These are phyloP conservation scores for Trypanosoma platydactyli DNA, from an alignment of 208 protist genomes.

Conservation along the genomic window DNA sequence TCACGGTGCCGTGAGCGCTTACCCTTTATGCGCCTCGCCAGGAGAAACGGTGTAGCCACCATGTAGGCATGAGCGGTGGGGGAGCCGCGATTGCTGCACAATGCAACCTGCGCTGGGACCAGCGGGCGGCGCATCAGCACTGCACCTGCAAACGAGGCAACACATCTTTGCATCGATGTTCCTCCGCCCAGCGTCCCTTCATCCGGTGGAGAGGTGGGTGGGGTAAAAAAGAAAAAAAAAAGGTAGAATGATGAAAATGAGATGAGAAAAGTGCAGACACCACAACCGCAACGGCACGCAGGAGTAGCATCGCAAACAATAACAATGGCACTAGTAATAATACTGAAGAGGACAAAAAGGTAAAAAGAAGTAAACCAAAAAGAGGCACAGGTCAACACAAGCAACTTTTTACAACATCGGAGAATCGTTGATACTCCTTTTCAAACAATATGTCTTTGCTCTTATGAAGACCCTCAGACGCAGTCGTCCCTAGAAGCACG, in stretches of 20 bases:
- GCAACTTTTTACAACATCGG: slow-evolving; percentile 20
- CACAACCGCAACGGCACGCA: not conserved
- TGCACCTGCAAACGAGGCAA: not conserved
- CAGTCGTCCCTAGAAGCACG: slow-evolving; percentile 19
- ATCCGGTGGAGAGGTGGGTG: not conserved
- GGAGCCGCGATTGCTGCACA: not conserved
- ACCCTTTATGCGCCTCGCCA: slow-evolving; percentile 58
- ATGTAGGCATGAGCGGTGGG: slow-evolving; percentile 3
- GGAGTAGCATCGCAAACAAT: not conserved
- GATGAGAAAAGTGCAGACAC: not conserved
- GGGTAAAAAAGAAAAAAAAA: not conserved
- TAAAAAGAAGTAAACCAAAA: slow-evolving; percentile 12
- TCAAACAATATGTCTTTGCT: slow-evolving; percentile 23
- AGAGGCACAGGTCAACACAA: slow-evolving; percentile 1
- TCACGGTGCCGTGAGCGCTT: slow-evolving; percentile 56
- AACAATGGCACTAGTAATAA: not conserved
- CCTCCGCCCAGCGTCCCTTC: not conserved
- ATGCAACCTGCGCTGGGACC: not conserved
- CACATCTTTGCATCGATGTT: not conserved
- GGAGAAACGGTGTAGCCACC: slow-evolving; percentile 1
- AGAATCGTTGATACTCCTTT: slow-evolving; percentile 30
- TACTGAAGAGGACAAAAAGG: not conserved
- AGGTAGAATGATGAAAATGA: not conserved
- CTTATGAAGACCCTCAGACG: slow-evolving; percentile 21
- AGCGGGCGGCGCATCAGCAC: not conserved